These are phyloP conservation scores for Pelargonium australe DNA, from an alignment of 441 rosid species.

Conservation along the genomic window DNA sequence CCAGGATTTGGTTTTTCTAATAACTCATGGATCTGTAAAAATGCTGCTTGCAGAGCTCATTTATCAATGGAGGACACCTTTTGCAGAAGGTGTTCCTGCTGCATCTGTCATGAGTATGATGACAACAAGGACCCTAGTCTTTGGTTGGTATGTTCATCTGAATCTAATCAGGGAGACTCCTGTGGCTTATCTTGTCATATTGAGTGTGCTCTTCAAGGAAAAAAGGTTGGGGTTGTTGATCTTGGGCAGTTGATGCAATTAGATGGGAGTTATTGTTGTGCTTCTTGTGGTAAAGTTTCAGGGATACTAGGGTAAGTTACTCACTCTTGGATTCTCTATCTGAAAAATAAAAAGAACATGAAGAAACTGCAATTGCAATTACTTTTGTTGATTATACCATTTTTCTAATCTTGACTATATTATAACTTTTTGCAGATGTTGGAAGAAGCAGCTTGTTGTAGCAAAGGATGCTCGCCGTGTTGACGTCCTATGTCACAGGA, in stretches of 20 bases:
- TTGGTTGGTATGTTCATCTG: conserved; percentile 51
- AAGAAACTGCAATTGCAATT: too few species aligned
- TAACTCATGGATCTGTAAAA: conserved; percentile 60
- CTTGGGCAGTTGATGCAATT: conserved; percentile 23
- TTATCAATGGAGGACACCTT: conserved; percentile 31
- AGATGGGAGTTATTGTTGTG: conserved; percentile 44
- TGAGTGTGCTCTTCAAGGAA: conserved; percentile 37
- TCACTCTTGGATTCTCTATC: not conserved
- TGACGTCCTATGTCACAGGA: conserved; percentile 79
- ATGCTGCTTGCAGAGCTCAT: conserved; percentile 45
- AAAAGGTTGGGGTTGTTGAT: conserved; percentile 34
- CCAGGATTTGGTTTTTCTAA: conserved; percentile 47
- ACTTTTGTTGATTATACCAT: not conserved
- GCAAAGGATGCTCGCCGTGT: conserved; percentile 95
- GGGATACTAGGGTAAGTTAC: conserved; percentile 39
- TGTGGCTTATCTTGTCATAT: conserved; percentile 54
- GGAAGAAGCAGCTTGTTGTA: conserved; percentile 81
- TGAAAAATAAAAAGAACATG: too few species aligned
- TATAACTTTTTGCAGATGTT: conserved; percentile 46
- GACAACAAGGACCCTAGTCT: conserved; percentile 59
- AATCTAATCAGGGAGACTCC: conserved; percentile 31
- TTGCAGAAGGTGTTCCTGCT: conserved; percentile 57
- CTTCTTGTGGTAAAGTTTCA: conserved; percentile 42
- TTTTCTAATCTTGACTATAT: conserved; percentile 11
- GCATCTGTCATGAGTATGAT: conserved; percentile 47